Conservation (phyloP, 345 rosid genomes). For the Gossypium anomalum region DNA sequence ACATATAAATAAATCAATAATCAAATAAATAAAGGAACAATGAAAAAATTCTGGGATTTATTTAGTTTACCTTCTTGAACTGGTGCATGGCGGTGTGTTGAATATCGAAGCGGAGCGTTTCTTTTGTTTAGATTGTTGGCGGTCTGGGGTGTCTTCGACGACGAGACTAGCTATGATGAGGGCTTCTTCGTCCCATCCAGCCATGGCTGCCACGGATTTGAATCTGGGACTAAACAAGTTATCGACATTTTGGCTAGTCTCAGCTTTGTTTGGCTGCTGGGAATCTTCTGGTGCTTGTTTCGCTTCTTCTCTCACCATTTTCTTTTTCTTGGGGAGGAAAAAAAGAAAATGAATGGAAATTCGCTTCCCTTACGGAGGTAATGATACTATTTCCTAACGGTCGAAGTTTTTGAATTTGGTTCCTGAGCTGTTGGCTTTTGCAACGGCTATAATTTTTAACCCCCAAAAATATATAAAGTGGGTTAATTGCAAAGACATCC, state of each 20-base stretch:
- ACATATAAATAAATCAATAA: conserved; percentile 3
- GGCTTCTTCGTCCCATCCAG: conserved; percentile 97
- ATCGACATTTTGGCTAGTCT: conserved; percentile 30
- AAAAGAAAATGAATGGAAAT: not conserved
- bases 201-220: conserved; percentile 85
- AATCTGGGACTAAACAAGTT: conserved; percentile 72
- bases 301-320: conserved; percentile 42
- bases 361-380: not conserved
- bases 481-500: not conserved
- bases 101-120: conserved; percentile 48
- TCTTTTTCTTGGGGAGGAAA: conserved; percentile 7
- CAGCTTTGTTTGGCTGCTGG: conserved; percentile 25
- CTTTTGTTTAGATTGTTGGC: conserved; percentile 43
- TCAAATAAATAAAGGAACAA: not conserved
- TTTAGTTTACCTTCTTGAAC: conserved; percentile 62
- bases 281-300: conserved; percentile 20
- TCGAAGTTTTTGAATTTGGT: conserved; percentile 13
- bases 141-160: conserved; percentile 89
- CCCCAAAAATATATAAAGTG: not conserved
- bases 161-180: conserved; percentile 64
- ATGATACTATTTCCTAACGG: conserved; percentile 2
- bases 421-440: not conserved
- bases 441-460: not conserved
- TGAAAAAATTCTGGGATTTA: not conserved
- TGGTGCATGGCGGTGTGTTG: conserved; percentile 62